A percentile compares a stretch with the other conserved stretches of the same genome.
These are phyloP conservation scores for Calonectria pauciramosa DNA, from an alignment of 2,329 filamentous ascomycete genomes.

Conservation along the genomic window DNA sequence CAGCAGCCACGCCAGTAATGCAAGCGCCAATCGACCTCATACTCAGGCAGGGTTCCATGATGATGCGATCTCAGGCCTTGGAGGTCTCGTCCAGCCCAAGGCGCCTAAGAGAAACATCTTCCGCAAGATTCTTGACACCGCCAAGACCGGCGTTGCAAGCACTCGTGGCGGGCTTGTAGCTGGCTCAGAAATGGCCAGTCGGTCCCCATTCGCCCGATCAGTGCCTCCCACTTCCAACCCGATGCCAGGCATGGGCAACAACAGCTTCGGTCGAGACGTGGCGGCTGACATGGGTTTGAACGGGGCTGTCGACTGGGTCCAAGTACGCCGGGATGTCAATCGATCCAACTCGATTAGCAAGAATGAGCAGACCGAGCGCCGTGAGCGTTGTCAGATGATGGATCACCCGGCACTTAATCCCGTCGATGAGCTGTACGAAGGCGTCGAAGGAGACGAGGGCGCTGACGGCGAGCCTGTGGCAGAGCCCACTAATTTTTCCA, in stretches of 20 bases:
- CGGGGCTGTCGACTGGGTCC: slow-evolving; percentile 87
- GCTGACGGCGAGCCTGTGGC: slow-evolving; percentile 86
- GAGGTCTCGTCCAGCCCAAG: slow-evolving; percentile 83
- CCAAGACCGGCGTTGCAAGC: slow-evolving; percentile 93
- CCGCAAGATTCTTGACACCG: slow-evolving; percentile 94
- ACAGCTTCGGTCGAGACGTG: slow-evolving; percentile 61
- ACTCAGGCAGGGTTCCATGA: slow-evolving; percentile 77
- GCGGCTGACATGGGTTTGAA: slow-evolving; percentile 80
- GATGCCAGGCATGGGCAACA: slow-evolving; percentile 59
- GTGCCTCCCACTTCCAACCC: slow-evolving; percentile 54
- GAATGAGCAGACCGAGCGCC: slow-evolving; percentile 87
- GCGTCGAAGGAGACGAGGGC: slow-evolving; percentile 90
- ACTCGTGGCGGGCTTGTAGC: slow-evolving; percentile 85
- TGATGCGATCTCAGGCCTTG: slow-evolving; percentile 78
- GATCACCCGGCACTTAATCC: slow-evolving; percentile 90
- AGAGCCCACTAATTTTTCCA: slow-evolving; percentile 84
- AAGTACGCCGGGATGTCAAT: slow-evolving; percentile 95
- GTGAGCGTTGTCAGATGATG: slow-evolving; percentile 94
- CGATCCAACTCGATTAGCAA: slow-evolving; percentile 92
- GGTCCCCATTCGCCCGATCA: slow-evolving; percentile 59
- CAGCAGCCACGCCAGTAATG: slow-evolving; percentile 81
- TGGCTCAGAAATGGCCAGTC: slow-evolving; percentile 60
- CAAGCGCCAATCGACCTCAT: slow-evolving; percentile 65
- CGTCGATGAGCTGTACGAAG: slow-evolving; percentile 88
- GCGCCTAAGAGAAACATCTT: slow-evolving; percentile 91